Percentiles rank a stretch among this genome's conserved stretches.
These are phyloP conservation scores for Akebia trifoliata DNA, from an alignment of 164 flowering plant genomes.

Conservation along the genomic window DNA sequence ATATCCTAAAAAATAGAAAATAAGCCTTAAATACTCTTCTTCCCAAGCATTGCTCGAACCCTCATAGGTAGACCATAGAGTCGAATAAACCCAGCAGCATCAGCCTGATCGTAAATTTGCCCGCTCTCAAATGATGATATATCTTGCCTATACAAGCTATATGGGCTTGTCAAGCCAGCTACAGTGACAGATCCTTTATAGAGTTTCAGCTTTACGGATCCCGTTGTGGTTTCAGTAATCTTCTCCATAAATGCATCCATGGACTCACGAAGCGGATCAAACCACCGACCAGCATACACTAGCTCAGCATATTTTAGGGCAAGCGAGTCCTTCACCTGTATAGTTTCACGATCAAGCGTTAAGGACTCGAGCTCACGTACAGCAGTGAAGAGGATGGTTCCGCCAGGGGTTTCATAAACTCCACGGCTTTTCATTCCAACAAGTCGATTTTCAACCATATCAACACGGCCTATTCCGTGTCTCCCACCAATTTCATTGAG, in stretches of 20 bases:
- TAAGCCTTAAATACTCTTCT: constrained; percentile 41
- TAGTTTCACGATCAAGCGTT: constrained; percentile 84
- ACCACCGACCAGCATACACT: constrained; percentile 96
- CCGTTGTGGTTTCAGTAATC: constrained; percentile 75
- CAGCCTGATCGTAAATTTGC: constrained; percentile 80
- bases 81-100: constrained; percentile 89
- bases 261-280: constrained; percentile 83
- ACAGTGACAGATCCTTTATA: constrained; percentile 81
- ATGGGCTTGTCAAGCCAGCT: constrained; percentile 54
- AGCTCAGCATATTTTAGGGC: constrained; percentile 94
- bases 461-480: constrained; percentile 87
- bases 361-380: constrained; percentile 79
- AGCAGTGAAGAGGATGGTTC: constrained; percentile 78
- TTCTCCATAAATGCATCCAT: constrained; percentile 90
- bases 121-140: constrained; percentile 88
- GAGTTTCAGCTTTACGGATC: constrained; percentile 75
- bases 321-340: constrained; percentile 65
- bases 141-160: constrained; percentile 81
- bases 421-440: constrained; percentile 99
- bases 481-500: constrained; percentile 82
- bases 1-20: too few relatives aligned
- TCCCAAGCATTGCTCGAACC: constrained; percentile 90
- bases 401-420: constrained; percentile 97
- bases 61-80: constrained; percentile 87
- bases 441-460: constrained; percentile 90